These are phyloP conservation scores for Crucibulum cyathiforme DNA, from an alignment of 1,284 basidiomycete species.

Conservation along the genomic window DNA sequence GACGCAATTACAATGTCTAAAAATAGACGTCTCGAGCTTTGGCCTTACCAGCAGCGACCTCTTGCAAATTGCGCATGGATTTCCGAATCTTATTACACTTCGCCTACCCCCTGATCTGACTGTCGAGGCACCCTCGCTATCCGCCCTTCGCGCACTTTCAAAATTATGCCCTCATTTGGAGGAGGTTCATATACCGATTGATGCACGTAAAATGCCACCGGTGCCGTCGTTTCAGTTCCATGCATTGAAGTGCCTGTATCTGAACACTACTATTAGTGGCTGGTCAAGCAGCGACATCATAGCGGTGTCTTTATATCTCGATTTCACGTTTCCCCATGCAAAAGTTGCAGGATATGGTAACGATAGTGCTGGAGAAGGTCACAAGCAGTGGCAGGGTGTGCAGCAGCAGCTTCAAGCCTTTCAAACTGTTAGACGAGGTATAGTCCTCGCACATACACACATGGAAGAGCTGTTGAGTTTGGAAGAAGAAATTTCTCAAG, in stretches of 20 bases:
- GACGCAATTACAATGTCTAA: background rate
- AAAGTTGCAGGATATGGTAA: background rate
- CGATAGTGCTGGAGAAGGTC: background rate
- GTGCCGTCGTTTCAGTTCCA: background rate
- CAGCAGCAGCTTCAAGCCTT: background rate
- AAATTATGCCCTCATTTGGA: background rate
- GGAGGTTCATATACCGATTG: background rate
- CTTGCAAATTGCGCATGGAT: background rate
- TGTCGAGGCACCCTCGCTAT: background rate
- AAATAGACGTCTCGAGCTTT: background rate
- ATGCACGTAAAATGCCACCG: background rate
- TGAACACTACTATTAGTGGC: background rate
- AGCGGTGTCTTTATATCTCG: background rate
- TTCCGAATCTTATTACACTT: background rate
- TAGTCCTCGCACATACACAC: too few species aligned
- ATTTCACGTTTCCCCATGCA: background rate
- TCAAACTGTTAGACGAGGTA: background rate
- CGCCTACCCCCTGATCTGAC: background rate
- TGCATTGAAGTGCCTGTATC: background rate
- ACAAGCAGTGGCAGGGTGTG: background rate
- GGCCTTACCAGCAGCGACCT: background rate
- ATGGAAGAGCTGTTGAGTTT: too few species aligned
- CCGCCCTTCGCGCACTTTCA: background rate
- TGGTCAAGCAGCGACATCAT: background rate
- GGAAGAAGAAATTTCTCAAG: too few species aligned